Percentiles rank a stretch among this genome's conserved stretches.
Evolutionary conservation across 208 protist species (phyloP).

Genomic region (Trypanosoma platydactyli): DNA sequence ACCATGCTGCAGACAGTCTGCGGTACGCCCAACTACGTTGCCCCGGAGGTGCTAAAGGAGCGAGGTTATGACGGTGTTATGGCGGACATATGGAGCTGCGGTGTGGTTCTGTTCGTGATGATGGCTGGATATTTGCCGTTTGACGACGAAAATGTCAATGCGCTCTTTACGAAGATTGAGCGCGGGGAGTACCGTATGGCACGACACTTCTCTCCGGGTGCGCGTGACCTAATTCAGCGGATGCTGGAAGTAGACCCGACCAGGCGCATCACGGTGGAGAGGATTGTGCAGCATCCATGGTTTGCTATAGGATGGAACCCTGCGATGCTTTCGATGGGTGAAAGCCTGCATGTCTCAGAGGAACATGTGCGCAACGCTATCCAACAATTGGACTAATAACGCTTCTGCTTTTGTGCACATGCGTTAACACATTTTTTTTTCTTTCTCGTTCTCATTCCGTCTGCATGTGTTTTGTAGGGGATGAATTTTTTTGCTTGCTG

Average conservation of each 20-base stretch:
- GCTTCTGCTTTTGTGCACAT: too few species aligned
- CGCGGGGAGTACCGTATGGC: conserved; percentile 50
- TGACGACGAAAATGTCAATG: conserved; percentile 44
- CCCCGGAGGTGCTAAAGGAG: conserved; percentile 79
- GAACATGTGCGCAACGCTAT: conserved; percentile 17
- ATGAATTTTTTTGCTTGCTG: too few species aligned
- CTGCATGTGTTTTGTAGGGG: too few species aligned
- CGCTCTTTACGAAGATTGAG: conserved; percentile 37
- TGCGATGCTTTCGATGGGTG: conserved; percentile 61
- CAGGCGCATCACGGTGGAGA: conserved; percentile 39
- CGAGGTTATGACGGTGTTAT: conserved; percentile 63
- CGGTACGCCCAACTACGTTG: conserved; percentile 61
- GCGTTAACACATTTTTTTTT: too few species aligned
- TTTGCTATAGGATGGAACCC: conserved; percentile 33
- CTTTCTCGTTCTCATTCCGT: too few species aligned
- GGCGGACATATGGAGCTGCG: conserved; percentile 93
- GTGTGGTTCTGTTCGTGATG: conserved; percentile 91
- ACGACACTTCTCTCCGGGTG: conserved; percentile 27
- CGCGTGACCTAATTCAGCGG: conserved; percentile 40
- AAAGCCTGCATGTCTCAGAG: not conserved
- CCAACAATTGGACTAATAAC: conserved; percentile 18
- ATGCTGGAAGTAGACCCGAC: conserved; percentile 47
- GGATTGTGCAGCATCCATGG: conserved; percentile 49
- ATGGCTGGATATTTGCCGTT: conserved; percentile 72
- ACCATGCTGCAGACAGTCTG: conserved; percentile 51